A percentile compares a stretch with the other conserved stretches of the same genome.
Evolutionary conservation across 2,329 filamentous ascomycete species (phyloP).

Genomic region (Cladorrhinum sp.): DNA sequence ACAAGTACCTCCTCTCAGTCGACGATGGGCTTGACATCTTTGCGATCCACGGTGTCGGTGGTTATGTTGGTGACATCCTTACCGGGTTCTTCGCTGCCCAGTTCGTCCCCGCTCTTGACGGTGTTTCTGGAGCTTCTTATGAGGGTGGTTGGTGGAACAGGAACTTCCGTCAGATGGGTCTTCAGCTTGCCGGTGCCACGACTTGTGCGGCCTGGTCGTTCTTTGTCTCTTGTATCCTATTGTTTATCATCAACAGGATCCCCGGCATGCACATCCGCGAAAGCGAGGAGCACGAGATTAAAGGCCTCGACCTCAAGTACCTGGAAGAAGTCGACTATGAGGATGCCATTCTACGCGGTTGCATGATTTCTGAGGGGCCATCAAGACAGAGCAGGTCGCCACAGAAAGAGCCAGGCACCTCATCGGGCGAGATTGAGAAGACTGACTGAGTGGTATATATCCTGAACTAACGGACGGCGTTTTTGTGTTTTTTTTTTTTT

Average conservation of each 20-base stretch:
- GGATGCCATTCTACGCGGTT: background rate
- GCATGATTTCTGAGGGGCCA: constrained; percentile 1
- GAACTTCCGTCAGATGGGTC: constrained; percentile 54
- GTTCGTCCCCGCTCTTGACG: constrained; percentile 40
- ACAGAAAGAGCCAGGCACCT: background rate
- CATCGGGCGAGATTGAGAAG: background rate
- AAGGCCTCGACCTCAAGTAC: constrained; percentile 48
- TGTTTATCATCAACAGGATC: constrained; percentile 56
- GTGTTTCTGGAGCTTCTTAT: constrained; percentile 42
- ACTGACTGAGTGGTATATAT: background rate
- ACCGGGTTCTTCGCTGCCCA: constrained; percentile 53
- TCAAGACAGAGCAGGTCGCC: background rate
- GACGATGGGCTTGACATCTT: constrained; percentile 61
- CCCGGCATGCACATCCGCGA: constrained; percentile 55
- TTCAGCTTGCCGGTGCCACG: constrained; percentile 55
- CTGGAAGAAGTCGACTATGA: constrained; percentile 36
- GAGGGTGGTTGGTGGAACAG: constrained; percentile 40
- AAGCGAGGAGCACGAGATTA: constrained; percentile 52
- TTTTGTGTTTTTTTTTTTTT: background rate
- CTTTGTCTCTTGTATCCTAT: constrained; percentile 47
- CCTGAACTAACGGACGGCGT: background rate
- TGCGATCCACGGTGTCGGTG: constrained; percentile 58
- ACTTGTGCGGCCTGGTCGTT: constrained; percentile 56
- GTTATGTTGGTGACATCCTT: constrained; percentile 54
- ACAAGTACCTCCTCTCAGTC: constrained; percentile 51